Conservation (phyloP, 2,329 filamentous ascomycete genomes). For the Emmonsiellopsis sp. region DNA sequence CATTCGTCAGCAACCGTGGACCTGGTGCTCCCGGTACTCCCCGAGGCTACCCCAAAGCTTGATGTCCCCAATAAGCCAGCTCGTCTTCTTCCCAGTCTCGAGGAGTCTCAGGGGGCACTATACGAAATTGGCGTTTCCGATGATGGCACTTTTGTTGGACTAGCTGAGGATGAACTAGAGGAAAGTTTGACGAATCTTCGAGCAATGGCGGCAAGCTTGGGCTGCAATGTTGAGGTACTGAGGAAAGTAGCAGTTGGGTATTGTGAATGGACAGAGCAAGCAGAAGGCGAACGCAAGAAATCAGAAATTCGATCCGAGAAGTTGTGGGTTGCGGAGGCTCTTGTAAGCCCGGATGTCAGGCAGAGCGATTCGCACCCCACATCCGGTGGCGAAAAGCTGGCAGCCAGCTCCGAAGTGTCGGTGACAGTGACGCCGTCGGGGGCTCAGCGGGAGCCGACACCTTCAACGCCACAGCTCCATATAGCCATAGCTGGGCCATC, state of each 20-base stretch:
- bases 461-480: constrained; percentile 46
- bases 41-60: constrained; percentile 53
- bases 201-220: constrained; percentile 86
- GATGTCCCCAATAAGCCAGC: constrained; percentile 44
- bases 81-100: constrained; percentile 61
- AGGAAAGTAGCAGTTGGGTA: constrained; percentile 77
- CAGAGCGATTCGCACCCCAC: neutral
- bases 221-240: constrained; percentile 72
- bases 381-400: neutral
- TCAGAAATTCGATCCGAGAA: constrained; percentile 35
- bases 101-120: constrained; percentile 84
- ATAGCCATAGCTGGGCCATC: constrained; percentile 82
- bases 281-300: constrained; percentile 16
- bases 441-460: constrained; percentile 6
- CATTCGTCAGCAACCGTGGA: constrained; percentile 71
- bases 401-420: neutral
- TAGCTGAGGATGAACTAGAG: constrained; percentile 83
- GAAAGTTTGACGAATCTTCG: constrained; percentile 79
- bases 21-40: constrained; percentile 64
- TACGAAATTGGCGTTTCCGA: constrained; percentile 97
- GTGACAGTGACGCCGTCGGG: constrained; percentile 3
- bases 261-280: constrained; percentile 50
- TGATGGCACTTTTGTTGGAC: constrained; percentile 79
- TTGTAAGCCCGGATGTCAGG: constrained; percentile 66
- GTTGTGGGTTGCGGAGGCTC: constrained; percentile 81